A percentile compares a stretch with the other conserved stretches of the same genome.
These are phyloP conservation scores for peach (Prunus persica) DNA, from an alignment of 306 rosid species.

Conservation along the genomic window DNA sequence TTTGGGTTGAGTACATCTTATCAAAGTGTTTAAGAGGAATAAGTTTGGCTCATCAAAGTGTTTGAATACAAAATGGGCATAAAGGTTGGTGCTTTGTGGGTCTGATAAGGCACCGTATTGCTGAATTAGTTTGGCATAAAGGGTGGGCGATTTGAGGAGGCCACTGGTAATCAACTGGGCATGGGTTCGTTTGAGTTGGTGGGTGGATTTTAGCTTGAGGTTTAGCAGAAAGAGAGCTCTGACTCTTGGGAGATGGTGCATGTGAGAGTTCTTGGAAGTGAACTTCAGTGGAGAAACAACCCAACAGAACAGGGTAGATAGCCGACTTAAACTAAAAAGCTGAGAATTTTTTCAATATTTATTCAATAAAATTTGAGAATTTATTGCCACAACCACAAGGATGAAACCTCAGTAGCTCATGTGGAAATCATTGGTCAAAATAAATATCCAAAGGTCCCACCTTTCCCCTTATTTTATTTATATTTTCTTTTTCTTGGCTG, in stretches of 20 bases:
- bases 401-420: background rate
- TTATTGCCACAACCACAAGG: background rate
- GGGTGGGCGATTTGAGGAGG: conserved; percentile 42
- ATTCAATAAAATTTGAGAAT: too few relatives aligned
- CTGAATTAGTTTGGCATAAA: conserved; percentile 51
- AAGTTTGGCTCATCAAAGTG: conserved; percentile 32
- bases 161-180: conserved; percentile 63
- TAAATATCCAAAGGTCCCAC: conserved; percentile 6
- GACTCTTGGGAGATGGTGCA: conserved; percentile 42
- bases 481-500: too few relatives aligned
- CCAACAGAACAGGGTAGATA: background rate
- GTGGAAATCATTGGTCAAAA: conserved; percentile 14
- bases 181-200: conserved; percentile 50
- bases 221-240: conserved; percentile 32
- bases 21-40: conserved; percentile 65
- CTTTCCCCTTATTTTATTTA: background rate
- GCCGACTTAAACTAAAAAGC: too few relatives aligned
- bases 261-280: conserved; percentile 15
- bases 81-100: conserved; percentile 22
- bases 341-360: too few relatives aligned
- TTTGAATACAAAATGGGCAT: conserved; percentile 48
- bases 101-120: conserved; percentile 37
- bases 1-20: conserved; percentile 52
- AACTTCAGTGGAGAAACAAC: background rate
- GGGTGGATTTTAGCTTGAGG: conserved; percentile 31